phyloP scores from a whole-genome alignment of 2,329 filamentous ascomycete species.

The Colletotrichum sp. region DNA sequence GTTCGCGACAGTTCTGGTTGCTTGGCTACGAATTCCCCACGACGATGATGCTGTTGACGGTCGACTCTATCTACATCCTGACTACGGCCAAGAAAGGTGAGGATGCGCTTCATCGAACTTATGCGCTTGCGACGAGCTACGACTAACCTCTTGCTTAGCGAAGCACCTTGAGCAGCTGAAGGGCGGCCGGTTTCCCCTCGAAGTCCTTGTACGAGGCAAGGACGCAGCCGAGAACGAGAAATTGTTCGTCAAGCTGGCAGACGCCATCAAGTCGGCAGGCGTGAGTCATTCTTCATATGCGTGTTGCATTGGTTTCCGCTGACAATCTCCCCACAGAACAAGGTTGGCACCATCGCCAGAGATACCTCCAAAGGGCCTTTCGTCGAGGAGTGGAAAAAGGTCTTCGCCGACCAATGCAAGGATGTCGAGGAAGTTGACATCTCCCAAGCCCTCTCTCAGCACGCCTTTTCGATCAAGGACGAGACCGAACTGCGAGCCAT shows the following conservation, averaged over 20 bases:
- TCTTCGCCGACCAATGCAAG: slow-evolving; percentile 78
- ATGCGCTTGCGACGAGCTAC: not conserved
- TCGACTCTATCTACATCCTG: slow-evolving; percentile 87
- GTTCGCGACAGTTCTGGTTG: slow-evolving; percentile 81
- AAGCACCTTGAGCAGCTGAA: slow-evolving; percentile 93
- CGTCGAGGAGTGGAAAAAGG: slow-evolving; percentile 93
- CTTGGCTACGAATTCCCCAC: slow-evolving; percentile 98
- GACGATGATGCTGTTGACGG: slow-evolving; percentile 90
- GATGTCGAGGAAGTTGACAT: slow-evolving; percentile 91
- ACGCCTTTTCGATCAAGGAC: slow-evolving; percentile 91
- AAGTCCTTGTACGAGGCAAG: slow-evolving; percentile 91
- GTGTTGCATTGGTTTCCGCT: not conserved
- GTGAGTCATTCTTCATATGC: slow-evolving; percentile 56
- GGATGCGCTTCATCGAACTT: not conserved
- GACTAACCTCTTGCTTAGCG: slow-evolving; percentile 56
- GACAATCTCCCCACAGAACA: slow-evolving; percentile 64
- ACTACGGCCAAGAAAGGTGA: slow-evolving; percentile 97
- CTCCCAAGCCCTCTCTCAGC: slow-evolving; percentile 77
- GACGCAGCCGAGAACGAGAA: slow-evolving; percentile 91
- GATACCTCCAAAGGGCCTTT: slow-evolving; percentile 88
- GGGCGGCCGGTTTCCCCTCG: slow-evolving; percentile 88
- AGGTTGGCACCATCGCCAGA: slow-evolving; percentile 86
- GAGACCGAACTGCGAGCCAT: slow-evolving; percentile 93
- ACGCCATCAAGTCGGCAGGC: slow-evolving; percentile 86
- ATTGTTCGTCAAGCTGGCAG: slow-evolving; percentile 82